Percentiles rank a stretch among this genome's conserved stretches.
Conservation (phyloP, 495 filamentous ascomycete species). For the Talaromyces stipitatus region DNA sequence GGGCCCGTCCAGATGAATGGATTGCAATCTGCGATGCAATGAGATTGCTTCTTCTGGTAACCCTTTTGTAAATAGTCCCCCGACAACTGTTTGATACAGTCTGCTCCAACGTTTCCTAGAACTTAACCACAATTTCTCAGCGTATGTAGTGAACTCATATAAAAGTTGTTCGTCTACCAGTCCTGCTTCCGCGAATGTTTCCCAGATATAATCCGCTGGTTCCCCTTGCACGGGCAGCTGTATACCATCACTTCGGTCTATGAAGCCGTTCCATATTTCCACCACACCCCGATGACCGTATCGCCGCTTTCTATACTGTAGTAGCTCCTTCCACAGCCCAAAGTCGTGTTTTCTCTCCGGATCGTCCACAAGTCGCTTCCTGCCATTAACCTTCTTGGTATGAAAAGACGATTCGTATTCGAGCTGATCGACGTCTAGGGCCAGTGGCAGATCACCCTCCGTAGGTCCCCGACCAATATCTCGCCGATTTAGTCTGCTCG, state of each 20-base stretch:
- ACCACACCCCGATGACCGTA: slow-evolving; percentile 52
- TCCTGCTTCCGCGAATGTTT: slow-evolving; percentile 42
- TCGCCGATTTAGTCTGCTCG: background rate
- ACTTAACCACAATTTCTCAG: slow-evolving; percentile 38
- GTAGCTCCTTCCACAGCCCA: slow-evolving; percentile 55
- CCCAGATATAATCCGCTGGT: slow-evolving; percentile 50
- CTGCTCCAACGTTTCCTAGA: slow-evolving; percentile 35
- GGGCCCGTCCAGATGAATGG: slow-evolving; percentile 18
- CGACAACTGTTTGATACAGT: slow-evolving; percentile 44
- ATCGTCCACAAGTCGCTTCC: slow-evolving; percentile 47
- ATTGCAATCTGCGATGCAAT: slow-evolving; percentile 39
- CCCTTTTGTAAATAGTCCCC: slow-evolving; percentile 31
- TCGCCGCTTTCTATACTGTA: slow-evolving; percentile 51
- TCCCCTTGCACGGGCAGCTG: slow-evolving; percentile 39
- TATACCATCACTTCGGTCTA: slow-evolving; percentile 29
- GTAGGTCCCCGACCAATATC: background rate
- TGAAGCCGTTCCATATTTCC: slow-evolving; percentile 57
- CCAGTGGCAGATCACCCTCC: background rate
- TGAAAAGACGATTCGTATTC: slow-evolving; percentile 45
- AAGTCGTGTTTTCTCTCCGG: slow-evolving; percentile 42
- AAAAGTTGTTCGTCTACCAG: slow-evolving; percentile 40
- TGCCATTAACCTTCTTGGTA: slow-evolving; percentile 9
- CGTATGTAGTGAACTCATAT: slow-evolving; percentile 45
- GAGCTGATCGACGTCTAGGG: slow-evolving; percentile 23
- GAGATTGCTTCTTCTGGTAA: slow-evolving; percentile 29